Percentiles rank a stretch among this genome's conserved stretches.
Evolutionary conservation across 108 stramenopile genomes (phyloP).

Genomic region (Schizochytrium sp.): DNA sequence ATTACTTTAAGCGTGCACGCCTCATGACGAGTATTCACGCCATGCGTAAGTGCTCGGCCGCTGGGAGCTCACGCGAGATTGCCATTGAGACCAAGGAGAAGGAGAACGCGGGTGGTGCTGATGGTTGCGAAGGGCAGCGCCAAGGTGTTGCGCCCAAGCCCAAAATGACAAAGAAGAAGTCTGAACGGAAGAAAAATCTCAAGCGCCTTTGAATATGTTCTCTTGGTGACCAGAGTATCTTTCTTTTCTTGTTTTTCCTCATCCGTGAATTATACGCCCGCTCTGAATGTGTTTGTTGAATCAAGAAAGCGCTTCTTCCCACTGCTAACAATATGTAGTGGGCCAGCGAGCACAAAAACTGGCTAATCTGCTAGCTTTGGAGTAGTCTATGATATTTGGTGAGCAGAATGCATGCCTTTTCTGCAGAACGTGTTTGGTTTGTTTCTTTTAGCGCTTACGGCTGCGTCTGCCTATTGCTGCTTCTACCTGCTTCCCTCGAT

Average conservation of each 20-base stretch:
- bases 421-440: too few species aligned
- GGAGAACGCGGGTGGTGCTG: slow-evolving; percentile 17
- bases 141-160: background rate
- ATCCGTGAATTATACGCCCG: background rate
- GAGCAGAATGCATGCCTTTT: too few species aligned
- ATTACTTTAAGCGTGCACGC: slow-evolving; percentile 90
- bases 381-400: too few species aligned
- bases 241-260: background rate
- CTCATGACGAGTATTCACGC: slow-evolving; percentile 95
- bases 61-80: slow-evolving; percentile 11
- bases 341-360: too few species aligned
- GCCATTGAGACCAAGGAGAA: slow-evolving; percentile 11
- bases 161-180: slow-evolving; percentile 31
- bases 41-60: slow-evolving; percentile 49
- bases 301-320: too few species aligned
- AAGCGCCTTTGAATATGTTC: background rate
- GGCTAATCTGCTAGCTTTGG: too few species aligned
- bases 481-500: too few species aligned
- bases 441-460: too few species aligned
- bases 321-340: too few species aligned
- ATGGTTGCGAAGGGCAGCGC: background rate
- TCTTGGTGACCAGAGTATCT: background rate
- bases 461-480: too few species aligned
- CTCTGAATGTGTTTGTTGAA: background rate
- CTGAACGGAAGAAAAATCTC: slow-evolving; percentile 45